phyloP scores from a whole-genome alignment of 768 basidiomycete genomes.

The Russula virescens region DNA sequence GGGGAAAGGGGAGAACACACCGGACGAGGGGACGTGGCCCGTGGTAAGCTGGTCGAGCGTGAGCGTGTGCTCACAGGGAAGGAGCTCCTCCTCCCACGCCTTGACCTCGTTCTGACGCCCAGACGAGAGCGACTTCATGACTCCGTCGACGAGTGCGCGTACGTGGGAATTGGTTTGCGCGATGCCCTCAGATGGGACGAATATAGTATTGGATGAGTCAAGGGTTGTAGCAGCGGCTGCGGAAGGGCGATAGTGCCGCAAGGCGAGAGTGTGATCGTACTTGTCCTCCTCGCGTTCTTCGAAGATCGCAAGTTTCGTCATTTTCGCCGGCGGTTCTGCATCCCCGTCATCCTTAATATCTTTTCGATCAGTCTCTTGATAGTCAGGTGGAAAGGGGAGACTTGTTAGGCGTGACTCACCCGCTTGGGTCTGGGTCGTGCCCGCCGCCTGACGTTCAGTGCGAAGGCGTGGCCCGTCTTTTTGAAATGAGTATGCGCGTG shows the following conservation, averaged over 20 bases:
- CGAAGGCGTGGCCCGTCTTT: conserved; percentile 69
- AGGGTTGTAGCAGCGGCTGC: conserved; percentile 20
- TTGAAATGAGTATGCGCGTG: conserved; percentile 71
- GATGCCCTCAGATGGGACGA: conserved; percentile 43
- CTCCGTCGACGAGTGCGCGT: conserved; percentile 57
- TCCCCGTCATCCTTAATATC: conserved; percentile 39
- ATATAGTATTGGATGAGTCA: conserved; percentile 31
- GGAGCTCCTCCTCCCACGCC: conserved; percentile 96
- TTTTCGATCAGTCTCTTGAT: background rate
- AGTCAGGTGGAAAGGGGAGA: background rate
- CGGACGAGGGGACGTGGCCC: conserved; percentile 47
- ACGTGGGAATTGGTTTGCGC: conserved; percentile 40
- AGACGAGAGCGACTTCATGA: conserved; percentile 86
- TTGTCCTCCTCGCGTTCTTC: conserved; percentile 88
- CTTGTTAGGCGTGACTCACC: conserved; percentile 41
- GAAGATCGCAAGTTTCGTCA: conserved; percentile 81
- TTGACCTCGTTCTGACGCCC: conserved; percentile 92
- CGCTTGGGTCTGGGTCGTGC: conserved; percentile 59
- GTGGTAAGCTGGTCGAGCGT: conserved; percentile 46
- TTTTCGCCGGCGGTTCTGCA: conserved; percentile 82
- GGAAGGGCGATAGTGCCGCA: conserved; percentile 74
- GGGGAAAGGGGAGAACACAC: conserved; percentile 42
- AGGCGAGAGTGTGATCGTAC: conserved; percentile 81
- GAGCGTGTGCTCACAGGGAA: conserved; percentile 76
- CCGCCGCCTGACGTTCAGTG: conserved; percentile 74